phyloP scores from a whole-genome alignment of 805 yeast species.

The Naumovozyma dairenensis region DNA sequence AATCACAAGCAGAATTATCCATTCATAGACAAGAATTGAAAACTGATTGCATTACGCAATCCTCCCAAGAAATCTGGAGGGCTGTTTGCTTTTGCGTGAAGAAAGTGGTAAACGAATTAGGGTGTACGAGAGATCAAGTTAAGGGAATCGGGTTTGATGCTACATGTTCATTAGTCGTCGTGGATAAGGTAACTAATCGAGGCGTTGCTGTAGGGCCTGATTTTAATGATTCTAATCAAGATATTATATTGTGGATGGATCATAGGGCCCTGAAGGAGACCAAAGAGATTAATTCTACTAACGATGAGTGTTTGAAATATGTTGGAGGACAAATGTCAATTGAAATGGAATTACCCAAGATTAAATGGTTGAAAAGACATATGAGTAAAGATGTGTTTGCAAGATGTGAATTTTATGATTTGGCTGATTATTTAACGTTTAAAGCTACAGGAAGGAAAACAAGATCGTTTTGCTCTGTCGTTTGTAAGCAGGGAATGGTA shows the following conservation, averaged over 20 bases:
- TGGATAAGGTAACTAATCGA: slow-evolving; percentile 50
- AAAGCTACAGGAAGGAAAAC: slow-evolving; percentile 83
- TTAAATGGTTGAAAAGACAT: slow-evolving; percentile 88
- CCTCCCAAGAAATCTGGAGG: slow-evolving; percentile 86
- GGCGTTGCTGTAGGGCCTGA: slow-evolving; percentile 93
- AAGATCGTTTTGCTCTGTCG: slow-evolving; percentile 81
- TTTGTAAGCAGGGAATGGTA: slow-evolving; percentile 91
- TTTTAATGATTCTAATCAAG: slow-evolving; percentile 59
- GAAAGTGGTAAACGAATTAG: slow-evolving; percentile 63
- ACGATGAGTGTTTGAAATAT: slow-evolving; percentile 70
- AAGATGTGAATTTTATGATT: slow-evolving; percentile 73
- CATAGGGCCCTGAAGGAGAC: slow-evolving; percentile 87
- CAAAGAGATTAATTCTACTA: slow-evolving; percentile 65
- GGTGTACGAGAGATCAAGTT: slow-evolving; percentile 55
- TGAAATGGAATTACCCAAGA: slow-evolving; percentile 97
- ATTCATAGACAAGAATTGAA: slow-evolving; percentile 68
- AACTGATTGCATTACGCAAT: slow-evolving; percentile 71
- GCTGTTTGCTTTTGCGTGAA: slow-evolving; percentile 76
- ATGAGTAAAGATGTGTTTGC: slow-evolving; percentile 53
- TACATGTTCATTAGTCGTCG: slow-evolving; percentile 86
- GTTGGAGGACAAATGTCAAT: slow-evolving; percentile 98
- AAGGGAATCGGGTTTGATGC: slow-evolving; percentile 95
- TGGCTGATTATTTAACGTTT: slow-evolving; percentile 86
- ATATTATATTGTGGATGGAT: slow-evolving; percentile 96
- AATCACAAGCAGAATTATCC: slow-evolving; percentile 69